Evolutionary conservation across 495 filamentous ascomycete genomes (phyloP).

Genomic region (Neurospora cerealis): DNA sequence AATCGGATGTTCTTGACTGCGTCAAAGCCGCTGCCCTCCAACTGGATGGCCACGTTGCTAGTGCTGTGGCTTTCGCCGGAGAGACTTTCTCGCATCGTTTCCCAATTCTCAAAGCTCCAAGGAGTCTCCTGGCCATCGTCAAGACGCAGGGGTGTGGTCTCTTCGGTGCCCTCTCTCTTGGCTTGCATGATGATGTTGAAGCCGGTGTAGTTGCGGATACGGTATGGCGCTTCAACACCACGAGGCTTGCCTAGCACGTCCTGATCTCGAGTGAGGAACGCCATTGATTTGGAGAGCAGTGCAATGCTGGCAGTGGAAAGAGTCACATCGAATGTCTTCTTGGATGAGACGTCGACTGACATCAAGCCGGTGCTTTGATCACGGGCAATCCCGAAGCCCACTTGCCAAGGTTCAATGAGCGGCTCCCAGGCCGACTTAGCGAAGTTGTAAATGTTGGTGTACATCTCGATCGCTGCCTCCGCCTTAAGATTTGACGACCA

Average conservation of each 20-base stretch:
- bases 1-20: constrained; percentile 79
- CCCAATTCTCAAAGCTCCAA: constrained; percentile 94
- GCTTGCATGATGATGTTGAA: constrained; percentile 82
- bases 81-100: constrained; percentile 84
- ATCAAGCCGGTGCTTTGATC: constrained; percentile 64
- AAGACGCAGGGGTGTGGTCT: constrained; percentile 60
- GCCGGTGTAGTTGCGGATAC: constrained; percentile 89
- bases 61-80: constrained; percentile 64
- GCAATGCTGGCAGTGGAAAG: constrained; percentile 91
- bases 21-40: constrained; percentile 92
- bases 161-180: constrained; percentile 49
- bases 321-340: constrained; percentile 83
- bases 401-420: constrained; percentile 88
- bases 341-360: constrained; percentile 76
- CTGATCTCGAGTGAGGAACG: constrained; percentile 80
- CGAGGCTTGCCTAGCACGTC: constrained; percentile 92
- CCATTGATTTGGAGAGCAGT: constrained; percentile 79
- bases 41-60: constrained; percentile 66
- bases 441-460: constrained; percentile 96
- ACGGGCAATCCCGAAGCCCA: constrained; percentile 82
- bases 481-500: constrained; percentile 85
- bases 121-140: constrained; percentile 82
- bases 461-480: constrained; percentile 82
- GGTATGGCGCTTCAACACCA: constrained; percentile 83
- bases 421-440: constrained; percentile 98